phyloP scores from a whole-genome alignment of 73 alveolate genomes.

The Uronychia binucleata region DNA sequence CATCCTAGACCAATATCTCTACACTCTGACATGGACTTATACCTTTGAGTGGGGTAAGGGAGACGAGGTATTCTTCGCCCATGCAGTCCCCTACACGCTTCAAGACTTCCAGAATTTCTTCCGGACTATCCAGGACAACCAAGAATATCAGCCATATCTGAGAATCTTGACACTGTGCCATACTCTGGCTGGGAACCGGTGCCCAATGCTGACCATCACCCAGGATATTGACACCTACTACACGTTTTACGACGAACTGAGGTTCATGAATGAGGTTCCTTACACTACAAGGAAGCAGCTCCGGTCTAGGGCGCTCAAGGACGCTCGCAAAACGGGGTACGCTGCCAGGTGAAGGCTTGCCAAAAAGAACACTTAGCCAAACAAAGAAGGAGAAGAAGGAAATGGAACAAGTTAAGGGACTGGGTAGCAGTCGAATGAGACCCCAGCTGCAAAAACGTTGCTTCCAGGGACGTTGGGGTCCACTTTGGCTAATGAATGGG shows the following conservation, averaged over 20 bases:
- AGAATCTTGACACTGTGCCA: conserved; percentile 15
- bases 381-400: conserved; percentile 24
- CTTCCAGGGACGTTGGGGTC: too few relatives aligned
- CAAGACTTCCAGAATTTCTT: conserved; percentile 53
- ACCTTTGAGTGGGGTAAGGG: conserved; percentile 69
- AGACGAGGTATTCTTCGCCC: conserved; percentile 88
- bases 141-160: not conserved
- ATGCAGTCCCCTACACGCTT: conserved; percentile 83
- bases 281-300: conserved; percentile 18
- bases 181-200: conserved; percentile 40
- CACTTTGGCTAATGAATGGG: too few relatives aligned
- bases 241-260: conserved; percentile 30
- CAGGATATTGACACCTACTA: conserved; percentile 34
- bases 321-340: not conserved
- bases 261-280: conserved; percentile 14
- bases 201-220: conserved; percentile 46
- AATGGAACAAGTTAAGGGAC: too few relatives aligned
- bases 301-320: not conserved
- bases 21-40: conserved; percentile 73
- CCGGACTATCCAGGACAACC: not conserved
- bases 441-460: too few relatives aligned
- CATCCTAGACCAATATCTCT: conserved; percentile 40
- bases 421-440: conserved; percentile 12
- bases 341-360: not conserved
- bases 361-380: too few relatives aligned